phyloP scores from a whole-genome alignment of 352 stramenopile genomes.

The Thalassiosira hispida region DNA sequence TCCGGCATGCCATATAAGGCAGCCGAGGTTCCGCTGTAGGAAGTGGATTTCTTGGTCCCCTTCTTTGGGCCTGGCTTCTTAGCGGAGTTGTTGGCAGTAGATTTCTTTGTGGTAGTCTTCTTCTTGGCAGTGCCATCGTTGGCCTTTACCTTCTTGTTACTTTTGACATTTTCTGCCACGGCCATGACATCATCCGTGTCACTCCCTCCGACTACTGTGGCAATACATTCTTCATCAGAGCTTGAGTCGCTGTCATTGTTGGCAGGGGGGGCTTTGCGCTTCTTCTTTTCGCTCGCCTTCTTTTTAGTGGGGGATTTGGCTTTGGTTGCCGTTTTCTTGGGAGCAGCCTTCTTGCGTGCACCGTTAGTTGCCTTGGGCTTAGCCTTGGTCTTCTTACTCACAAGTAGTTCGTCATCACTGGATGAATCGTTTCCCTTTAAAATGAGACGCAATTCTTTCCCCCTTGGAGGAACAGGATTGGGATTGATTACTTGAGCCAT shows the following conservation, averaged over 20 bases:
- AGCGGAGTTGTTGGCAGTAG: slow-evolving; percentile 12
- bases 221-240: slow-evolving; percentile 43
- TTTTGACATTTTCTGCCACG: slow-evolving; percentile 40
- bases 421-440: slow-evolving; percentile 18
- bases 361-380: slow-evolving; percentile 26
- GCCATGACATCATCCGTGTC: slow-evolving; percentile 44
- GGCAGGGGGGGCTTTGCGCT: slow-evolving; percentile 40
- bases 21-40: neutral
- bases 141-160: slow-evolving; percentile 29
- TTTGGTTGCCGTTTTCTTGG: neutral
- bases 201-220: slow-evolving; percentile 38
- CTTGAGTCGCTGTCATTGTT: slow-evolving; percentile 40
- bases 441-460: slow-evolving; percentile 53
- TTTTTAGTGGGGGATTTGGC: slow-evolving; percentile 12
- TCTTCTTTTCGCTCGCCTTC: slow-evolving; percentile 19
- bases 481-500: slow-evolving; percentile 24
- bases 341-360: slow-evolving; percentile 12
- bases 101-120: slow-evolving; percentile 11
- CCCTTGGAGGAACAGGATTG: slow-evolving; percentile 42
- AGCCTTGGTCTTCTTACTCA: slow-evolving; percentile 45
- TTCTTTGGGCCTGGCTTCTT: slow-evolving; percentile 32
- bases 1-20: slow-evolving; percentile 7
- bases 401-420: slow-evolving; percentile 37
- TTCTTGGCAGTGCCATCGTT: slow-evolving; percentile 18
- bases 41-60: slow-evolving; percentile 14